Conservation (phyloP, 2,329 filamentous ascomycete genomes). For the Aspergillus japonicus region DNA sequence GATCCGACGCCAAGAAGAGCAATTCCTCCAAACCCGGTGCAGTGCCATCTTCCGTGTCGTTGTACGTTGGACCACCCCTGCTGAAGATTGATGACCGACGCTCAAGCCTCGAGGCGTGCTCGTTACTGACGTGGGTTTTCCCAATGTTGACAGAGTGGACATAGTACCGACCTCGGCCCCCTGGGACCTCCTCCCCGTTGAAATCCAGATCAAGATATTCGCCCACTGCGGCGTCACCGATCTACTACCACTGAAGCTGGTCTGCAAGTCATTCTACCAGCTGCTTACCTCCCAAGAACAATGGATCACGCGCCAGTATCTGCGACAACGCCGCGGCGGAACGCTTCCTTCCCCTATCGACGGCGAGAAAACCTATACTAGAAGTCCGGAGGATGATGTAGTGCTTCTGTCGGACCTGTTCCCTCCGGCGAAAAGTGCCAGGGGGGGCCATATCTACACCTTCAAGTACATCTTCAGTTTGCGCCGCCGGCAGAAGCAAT, state of each 20-base stretch:
- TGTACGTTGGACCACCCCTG: slow-evolving; percentile 16
- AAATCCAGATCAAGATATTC: slow-evolving; percentile 44
- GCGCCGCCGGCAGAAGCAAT: slow-evolving; percentile 39
- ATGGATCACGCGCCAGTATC: slow-evolving; percentile 42
- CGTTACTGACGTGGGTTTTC: slow-evolving; percentile 10
- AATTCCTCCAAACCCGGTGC: slow-evolving; percentile 22
- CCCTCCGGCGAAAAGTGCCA: slow-evolving; percentile 37
- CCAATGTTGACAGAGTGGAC: slow-evolving; percentile 25
- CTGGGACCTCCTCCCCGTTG: slow-evolving; percentile 43
- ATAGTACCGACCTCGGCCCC: slow-evolving; percentile 31
- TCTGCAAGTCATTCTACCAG: slow-evolving; percentile 39
- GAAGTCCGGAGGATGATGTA: slow-evolving; percentile 44
- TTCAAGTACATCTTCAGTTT: slow-evolving; percentile 42
- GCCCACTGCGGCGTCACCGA: slow-evolving; percentile 40
- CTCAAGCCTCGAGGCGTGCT: not conserved
- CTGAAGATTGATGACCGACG: not conserved
- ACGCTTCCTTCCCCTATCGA: slow-evolving; percentile 42
- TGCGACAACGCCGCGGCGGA: slow-evolving; percentile 43
- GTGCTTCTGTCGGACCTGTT: slow-evolving; percentile 46
- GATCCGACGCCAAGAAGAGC: slow-evolving; percentile 26
- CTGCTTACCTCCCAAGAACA: slow-evolving; percentile 40
- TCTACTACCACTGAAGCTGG: slow-evolving; percentile 37
- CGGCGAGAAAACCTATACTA: slow-evolving; percentile 37
- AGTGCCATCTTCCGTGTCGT: slow-evolving; percentile 23
- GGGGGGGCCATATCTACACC: slow-evolving; percentile 40